Conservation (phyloP, 2,329 filamentous ascomycete genomes). For the Ophiostoma tasmaniense region DNA sequence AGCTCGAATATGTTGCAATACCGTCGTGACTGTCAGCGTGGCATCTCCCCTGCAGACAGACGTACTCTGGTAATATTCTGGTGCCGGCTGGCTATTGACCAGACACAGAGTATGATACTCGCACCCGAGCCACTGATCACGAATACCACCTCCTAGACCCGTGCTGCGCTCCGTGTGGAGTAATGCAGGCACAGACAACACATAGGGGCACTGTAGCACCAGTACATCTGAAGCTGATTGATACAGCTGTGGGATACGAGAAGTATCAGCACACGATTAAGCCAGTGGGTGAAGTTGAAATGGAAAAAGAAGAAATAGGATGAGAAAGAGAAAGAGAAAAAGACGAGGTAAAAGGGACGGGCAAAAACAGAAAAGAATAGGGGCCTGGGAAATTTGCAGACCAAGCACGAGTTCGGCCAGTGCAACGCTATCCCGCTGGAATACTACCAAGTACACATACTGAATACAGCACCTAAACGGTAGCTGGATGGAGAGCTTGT, state of each 20-base stretch:
- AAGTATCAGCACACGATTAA: background rate
- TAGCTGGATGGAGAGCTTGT: background rate
- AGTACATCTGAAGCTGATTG: background rate
- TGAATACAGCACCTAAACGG: background rate
- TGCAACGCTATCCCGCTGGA: slow-evolving; percentile 1
- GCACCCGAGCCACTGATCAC: background rate
- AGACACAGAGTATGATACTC: too few species aligned
- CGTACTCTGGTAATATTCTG: background rate
- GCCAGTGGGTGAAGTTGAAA: background rate
- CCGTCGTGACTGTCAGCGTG: background rate
- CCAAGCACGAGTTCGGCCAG: slow-evolving; percentile 3
- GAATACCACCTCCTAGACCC: background rate
- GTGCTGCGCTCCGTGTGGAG: background rate
- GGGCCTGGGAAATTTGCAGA: slow-evolving; percentile 5
- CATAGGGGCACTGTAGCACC: background rate
- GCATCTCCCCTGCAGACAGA: background rate
- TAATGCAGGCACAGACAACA: background rate
- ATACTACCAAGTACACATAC: background rate
- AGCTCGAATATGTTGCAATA: too few species aligned
- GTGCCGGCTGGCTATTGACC: background rate
- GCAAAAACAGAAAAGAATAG: background rate
- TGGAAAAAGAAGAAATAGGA: background rate
- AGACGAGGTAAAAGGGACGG: background rate
- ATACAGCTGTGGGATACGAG: background rate
- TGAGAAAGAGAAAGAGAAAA: background rate